Conservation (phyloP, 1,284 basidiomycete genomes). For the Taiwanofungus camphoratus region DNA sequence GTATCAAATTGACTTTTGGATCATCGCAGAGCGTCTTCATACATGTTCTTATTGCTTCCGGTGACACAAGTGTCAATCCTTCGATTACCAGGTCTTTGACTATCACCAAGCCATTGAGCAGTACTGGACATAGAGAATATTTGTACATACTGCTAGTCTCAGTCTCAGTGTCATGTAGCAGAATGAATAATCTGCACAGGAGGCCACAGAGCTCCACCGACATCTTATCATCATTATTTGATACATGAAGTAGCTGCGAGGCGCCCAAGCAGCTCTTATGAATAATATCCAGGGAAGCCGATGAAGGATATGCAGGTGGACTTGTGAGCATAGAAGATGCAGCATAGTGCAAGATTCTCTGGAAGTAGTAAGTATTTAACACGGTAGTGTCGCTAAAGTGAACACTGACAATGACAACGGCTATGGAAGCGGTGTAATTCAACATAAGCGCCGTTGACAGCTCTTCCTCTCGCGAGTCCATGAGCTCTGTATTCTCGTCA, state of each 20-base stretch:
- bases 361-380: not conserved
- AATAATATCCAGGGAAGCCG: slow-evolving; percentile 6
- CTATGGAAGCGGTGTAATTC: slow-evolving; percentile 8
- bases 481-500: not conserved
- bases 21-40: slow-evolving; percentile 10
- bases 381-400: not conserved
- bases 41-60: slow-evolving; percentile 8
- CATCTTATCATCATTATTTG: not conserved
- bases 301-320: not conserved
- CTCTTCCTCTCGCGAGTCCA: slow-evolving; percentile 11
- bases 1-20: slow-evolving; percentile 8
- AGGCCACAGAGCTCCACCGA: not conserved
- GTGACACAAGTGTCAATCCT: slow-evolving; percentile 21
- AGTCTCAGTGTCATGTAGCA: slow-evolving; percentile 2
- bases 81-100: slow-evolving; percentile 40
- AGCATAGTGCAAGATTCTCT: slow-evolving; percentile 7
- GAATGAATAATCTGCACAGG: slow-evolving; percentile 15
- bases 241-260: slow-evolving; percentile 11
- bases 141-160: not conserved
- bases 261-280: slow-evolving; percentile 18
- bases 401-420: slow-evolving; percentile 14
- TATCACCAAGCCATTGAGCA: slow-evolving; percentile 16
- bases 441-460: slow-evolving; percentile 3
- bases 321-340: not conserved
- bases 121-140: not conserved